Base-by-base conservation (phyloP, 441 rosid genomes). In the Corymbia citriodora region DNA sequence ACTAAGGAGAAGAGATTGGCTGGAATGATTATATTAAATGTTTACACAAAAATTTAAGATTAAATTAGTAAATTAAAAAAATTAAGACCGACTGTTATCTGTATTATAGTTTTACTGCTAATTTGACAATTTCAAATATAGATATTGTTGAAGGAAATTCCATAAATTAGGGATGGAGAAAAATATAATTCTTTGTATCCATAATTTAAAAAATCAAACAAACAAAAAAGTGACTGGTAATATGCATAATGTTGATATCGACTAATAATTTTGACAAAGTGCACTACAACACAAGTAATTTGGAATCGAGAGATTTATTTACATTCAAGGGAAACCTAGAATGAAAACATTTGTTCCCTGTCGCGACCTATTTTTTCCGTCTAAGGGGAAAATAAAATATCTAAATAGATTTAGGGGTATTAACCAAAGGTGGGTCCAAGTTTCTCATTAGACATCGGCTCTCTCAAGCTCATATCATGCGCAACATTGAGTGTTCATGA, bases 31-130 rank as follows among this genome's bases (percentile, higher is more conserved):
- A 29, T 12, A 13, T 63, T 29, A 9, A 13, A 59, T 27, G 29
- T 29, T 63, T 29, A 9, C 9, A 29, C 0, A 0, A 27, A 63
- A 1, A 63, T 13, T 63, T 63, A 29, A 3, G 31, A 63, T 0
- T 63, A 63, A 63, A 63, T 29, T 63, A 4, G 0, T 8, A 63
- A 6, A 29, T 13, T 63, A 18, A 0, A 0, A 63, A 63, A 29
- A 6, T 63, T 29, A 29, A 63, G 7, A 63, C 0, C 18, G 2
- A 63, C 12, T 29, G 18, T 1, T 14, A 29, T 63, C 7, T 4
- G 1, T 63, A 63, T 17, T 27, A 6, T 63, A 6, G 16, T 27
- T 63, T 63, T 15, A 63, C 4, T 10, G 12, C n/a, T 59, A 3
- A 10, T 59, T 59, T 0, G 7, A 59, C 2, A 10, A 59, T 29